Conservation (phyloP, 2,329 filamentous ascomycete species). For the Trichoderma cornu-damae region DNA sequence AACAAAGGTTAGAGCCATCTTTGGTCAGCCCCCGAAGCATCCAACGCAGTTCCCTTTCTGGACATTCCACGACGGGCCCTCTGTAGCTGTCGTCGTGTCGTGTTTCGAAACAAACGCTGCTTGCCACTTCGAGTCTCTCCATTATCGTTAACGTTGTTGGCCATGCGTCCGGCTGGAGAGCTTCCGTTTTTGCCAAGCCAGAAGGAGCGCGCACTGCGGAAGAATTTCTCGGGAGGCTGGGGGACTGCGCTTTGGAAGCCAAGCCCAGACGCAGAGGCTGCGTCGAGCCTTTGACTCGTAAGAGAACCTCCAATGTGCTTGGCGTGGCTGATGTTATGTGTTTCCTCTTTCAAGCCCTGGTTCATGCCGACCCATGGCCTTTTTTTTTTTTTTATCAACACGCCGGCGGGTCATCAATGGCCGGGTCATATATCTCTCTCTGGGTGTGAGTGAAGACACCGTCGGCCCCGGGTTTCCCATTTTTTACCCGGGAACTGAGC, state of each 20-base stretch:
- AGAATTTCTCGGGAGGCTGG: not conserved
- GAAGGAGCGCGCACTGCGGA: not conserved
- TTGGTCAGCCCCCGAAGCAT: not conserved
- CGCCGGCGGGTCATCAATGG: not conserved
- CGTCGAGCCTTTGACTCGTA: conserved; percentile 5
- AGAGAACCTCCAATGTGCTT: not conserved
- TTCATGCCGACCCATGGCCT: not conserved
- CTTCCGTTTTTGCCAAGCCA: not conserved
- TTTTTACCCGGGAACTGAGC: not conserved
- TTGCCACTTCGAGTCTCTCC: not conserved
- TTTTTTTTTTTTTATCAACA: too few species aligned
- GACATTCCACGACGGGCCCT: not conserved
- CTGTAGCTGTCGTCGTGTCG: not conserved
- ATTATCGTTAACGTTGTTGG: too few species aligned
- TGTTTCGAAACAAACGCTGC: conserved; percentile 6
- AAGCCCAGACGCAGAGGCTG: not conserved
- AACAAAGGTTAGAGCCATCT: not conserved
- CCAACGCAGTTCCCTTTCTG: not conserved
- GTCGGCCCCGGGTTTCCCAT: conserved; percentile 5
- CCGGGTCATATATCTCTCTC: too few species aligned
- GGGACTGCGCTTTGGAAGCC: not conserved
- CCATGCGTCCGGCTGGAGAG: not conserved
- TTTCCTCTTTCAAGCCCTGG: not conserved
- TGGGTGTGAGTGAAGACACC: not conserved
- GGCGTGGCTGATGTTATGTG: not conserved